Evolutionary conservation across 2,329 filamentous ascomycete species (phyloP).

Genomic region (Colletotrichum sp.): DNA sequence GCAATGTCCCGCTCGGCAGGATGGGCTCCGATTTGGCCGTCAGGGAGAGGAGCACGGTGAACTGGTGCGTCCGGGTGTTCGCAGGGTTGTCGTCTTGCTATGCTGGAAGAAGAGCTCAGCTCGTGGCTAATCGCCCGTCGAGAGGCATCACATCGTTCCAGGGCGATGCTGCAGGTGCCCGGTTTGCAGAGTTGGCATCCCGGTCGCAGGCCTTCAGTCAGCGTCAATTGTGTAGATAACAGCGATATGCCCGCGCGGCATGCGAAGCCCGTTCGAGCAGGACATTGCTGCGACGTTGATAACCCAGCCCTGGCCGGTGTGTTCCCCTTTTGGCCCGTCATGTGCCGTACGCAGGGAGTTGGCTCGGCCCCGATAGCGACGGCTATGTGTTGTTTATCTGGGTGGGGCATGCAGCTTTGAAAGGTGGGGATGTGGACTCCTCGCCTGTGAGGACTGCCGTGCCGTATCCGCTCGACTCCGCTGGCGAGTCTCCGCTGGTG

Average conservation of each 20-base stretch:
- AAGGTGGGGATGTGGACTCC: not conserved
- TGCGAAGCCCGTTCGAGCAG: not conserved
- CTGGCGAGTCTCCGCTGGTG: not conserved
- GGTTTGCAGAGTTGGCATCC: not conserved
- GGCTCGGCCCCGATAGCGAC: conserved; percentile 6
- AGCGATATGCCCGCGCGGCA: not conserved
- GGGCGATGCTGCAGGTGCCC: conserved; percentile 3
- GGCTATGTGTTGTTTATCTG: conserved; percentile 4
- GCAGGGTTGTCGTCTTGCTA: not conserved
- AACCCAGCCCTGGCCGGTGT: not conserved
- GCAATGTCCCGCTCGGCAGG: not conserved
- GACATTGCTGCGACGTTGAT: not conserved
- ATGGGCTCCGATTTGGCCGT: not conserved
- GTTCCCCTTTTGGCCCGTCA: not conserved
- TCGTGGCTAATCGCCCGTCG: not conserved
- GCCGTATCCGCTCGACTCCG: not conserved
- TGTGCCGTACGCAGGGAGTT: not conserved
- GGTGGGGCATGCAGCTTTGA: not conserved
- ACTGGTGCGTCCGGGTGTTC: not conserved
- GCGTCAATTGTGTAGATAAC: not conserved
- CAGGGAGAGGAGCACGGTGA: not conserved
- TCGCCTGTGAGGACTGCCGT: not conserved
- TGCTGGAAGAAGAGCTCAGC: not conserved
- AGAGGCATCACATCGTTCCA: not conserved
- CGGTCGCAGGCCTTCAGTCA: not conserved